phyloP scores from a whole-genome alignment of 768 basidiomycete genomes.

The Pleurotus tuoliensis region DNA sequence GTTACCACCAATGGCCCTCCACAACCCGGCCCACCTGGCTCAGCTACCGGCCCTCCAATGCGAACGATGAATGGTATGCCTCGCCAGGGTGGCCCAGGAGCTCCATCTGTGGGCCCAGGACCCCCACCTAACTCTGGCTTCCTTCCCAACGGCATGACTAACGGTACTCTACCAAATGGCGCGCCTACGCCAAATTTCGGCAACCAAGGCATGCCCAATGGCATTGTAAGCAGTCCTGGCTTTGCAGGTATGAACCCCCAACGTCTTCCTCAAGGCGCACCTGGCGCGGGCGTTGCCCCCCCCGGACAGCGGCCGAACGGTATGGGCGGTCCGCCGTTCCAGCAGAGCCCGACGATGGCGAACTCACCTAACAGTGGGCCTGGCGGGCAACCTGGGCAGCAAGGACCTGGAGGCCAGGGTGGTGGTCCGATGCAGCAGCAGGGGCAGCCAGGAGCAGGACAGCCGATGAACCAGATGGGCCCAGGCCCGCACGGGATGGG shows the following conservation, averaged over 20 bases:
- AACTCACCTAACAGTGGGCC: constrained; percentile 1
- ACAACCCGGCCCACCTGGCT: constrained; percentile 15
- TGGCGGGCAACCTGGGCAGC: constrained; percentile 10
- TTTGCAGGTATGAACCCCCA: background rate
- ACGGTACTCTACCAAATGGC: background rate
- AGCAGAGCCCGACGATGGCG: constrained; percentile 5
- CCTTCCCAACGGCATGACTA: background rate
- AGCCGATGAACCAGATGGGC: constrained; percentile 46
- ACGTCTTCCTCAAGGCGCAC: background rate
- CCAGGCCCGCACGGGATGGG: constrained; percentile 36
- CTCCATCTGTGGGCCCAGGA: background rate
- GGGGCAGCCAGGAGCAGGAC: constrained; percentile 13
- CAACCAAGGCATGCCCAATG: background rate
- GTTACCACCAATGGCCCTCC: constrained; percentile 10
- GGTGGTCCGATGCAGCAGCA: constrained; percentile 17
- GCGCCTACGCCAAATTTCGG: background rate
- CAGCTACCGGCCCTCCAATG: constrained; percentile 3
- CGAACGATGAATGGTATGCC: background rate
- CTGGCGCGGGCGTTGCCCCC: background rate
- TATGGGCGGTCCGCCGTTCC: background rate
- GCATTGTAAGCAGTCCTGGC: background rate
- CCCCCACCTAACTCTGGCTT: background rate
- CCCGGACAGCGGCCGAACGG: background rate
- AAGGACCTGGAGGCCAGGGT: constrained; percentile 2
- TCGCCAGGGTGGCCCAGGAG: background rate